phyloP scores from a whole-genome alignment of 805 yeast species.

The Saccharomyces mikatae region DNA sequence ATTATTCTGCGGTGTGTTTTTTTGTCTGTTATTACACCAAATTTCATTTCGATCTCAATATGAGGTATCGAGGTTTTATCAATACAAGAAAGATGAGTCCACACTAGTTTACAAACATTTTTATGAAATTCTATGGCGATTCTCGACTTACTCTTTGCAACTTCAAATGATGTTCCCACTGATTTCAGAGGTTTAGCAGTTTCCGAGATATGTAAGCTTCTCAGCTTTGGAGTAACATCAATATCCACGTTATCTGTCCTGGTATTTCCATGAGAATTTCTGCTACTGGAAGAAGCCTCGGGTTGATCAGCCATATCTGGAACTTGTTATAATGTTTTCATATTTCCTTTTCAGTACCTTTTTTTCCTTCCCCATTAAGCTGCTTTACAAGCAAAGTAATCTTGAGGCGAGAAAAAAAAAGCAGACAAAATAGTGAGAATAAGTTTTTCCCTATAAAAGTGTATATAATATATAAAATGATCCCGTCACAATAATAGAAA shows the following conservation, averaged over 20 bases:
- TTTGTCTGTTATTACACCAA: constrained; percentile 63
- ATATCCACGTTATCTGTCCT: not conserved
- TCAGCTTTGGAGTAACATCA: not conserved
- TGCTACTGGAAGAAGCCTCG: not conserved
- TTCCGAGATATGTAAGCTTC: not conserved
- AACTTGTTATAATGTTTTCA: not conserved
- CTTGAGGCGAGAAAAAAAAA: not conserved
- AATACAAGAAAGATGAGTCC: not conserved
- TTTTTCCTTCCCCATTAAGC: not conserved
- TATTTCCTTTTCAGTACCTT: not conserved
- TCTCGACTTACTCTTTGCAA: not conserved
- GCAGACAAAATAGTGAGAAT: not conserved
- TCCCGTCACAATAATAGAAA: not conserved
- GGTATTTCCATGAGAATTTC: not conserved
- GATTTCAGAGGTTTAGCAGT: not conserved
- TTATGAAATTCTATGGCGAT: not conserved
- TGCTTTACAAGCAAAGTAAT: not conserved
- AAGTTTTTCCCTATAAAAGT: not conserved
- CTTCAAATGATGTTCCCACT: not conserved
- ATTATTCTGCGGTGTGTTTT: constrained; percentile 54
- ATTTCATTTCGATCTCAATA: constrained; percentile 67
- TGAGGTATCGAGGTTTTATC: constrained; percentile 31
- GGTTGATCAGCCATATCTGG: not conserved
- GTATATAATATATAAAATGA: not conserved
- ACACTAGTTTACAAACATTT: not conserved